phyloP scores from a whole-genome alignment of 192 early-diverging fungal genomes.

The Coemansia sp. region DNA sequence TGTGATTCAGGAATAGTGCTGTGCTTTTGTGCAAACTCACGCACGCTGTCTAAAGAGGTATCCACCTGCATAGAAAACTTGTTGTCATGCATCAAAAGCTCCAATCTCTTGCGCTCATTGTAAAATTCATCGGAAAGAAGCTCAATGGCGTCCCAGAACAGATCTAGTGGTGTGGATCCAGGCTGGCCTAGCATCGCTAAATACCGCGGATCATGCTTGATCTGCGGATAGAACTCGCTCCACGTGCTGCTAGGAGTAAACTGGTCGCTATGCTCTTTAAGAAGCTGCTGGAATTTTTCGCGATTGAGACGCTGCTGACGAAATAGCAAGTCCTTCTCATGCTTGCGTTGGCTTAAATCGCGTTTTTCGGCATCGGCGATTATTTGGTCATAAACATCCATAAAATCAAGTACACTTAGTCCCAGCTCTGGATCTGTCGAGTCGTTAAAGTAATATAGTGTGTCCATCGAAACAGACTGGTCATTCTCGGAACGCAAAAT shows the following conservation, averaged over 20 bases:
- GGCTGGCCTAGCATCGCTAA: constrained; percentile 69
- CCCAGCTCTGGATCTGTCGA: constrained; percentile 38
- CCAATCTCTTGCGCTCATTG: constrained; percentile 64
- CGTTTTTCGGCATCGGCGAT: constrained; percentile 57
- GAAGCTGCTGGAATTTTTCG: constrained; percentile 66
- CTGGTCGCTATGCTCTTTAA: constrained; percentile 59
- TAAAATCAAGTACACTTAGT: constrained; percentile 78
- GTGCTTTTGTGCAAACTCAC: constrained; percentile 33
- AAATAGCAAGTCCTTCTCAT: constrained; percentile 44
- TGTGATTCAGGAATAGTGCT: background rate
- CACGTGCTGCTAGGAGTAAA: constrained; percentile 77
- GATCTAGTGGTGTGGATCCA: constrained; percentile 83
- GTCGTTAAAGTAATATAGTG: constrained; percentile 5
- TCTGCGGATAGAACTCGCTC: constrained; percentile 77
- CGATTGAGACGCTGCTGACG: constrained; percentile 73
- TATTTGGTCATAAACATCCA: constrained; percentile 76
- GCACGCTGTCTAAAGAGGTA: constrained; percentile 32
- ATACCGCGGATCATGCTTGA: constrained; percentile 72
- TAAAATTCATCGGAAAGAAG: constrained; percentile 74
- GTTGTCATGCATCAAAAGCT: constrained; percentile 37
- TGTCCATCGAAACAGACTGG: constrained; percentile 16
- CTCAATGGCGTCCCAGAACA: constrained; percentile 91
- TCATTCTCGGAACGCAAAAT: constrained; percentile 21
- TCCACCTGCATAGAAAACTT: constrained; percentile 19
- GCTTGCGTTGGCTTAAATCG: constrained; percentile 60